Percentiles rank a stretch among this genome's conserved stretches.
Conservation (phyloP, 768 basidiomycete species). For the Naganishia kalamii region DNA sequence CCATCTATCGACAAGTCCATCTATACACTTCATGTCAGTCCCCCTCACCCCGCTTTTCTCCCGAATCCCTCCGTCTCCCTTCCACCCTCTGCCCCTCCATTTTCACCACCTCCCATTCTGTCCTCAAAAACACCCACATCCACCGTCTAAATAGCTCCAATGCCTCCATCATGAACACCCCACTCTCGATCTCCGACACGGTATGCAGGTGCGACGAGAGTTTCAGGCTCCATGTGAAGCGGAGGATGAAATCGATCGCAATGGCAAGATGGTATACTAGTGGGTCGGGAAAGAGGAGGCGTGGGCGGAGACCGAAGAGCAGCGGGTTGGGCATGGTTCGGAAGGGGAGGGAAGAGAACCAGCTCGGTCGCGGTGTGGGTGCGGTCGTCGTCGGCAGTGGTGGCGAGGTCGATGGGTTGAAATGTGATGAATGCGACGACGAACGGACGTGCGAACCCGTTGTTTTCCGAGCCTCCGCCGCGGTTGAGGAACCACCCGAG, state of each 20-base stretch:
- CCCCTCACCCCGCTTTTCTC: too few species aligned
- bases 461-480: not conserved
- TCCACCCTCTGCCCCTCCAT: slow-evolving; percentile 30
- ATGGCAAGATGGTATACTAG: slow-evolving; percentile 74
- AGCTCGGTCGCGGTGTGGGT: not conserved
- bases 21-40: too few species aligned
- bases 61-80: not conserved
- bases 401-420: not conserved
- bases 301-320: slow-evolving; percentile 65
- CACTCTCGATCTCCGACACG: slow-evolving; percentile 66
- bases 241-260: slow-evolving; percentile 73
- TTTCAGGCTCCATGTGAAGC: slow-evolving; percentile 91
- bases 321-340: slow-evolving; percentile 17
- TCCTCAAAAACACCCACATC: slow-evolving; percentile 95
- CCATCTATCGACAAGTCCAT: too few species aligned
- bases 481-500: not conserved
- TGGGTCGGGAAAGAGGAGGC: slow-evolving; percentile 70
- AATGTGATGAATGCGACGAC: slow-evolving; percentile 5
- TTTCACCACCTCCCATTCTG: slow-evolving; percentile 89
- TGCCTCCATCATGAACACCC: slow-evolving; percentile 84
- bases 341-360: slow-evolving; percentile 10
- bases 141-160: slow-evolving; percentile 84
- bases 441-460: not conserved
- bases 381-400: not conserved
- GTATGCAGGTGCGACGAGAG: slow-evolving; percentile 78